A percentile compares a stretch with the other conserved stretches of the same genome.
These are phyloP conservation scores for Exophiala dermatitidis DNA, from an alignment of 2,329 filamentous ascomycete species.

Conservation along the genomic window DNA sequence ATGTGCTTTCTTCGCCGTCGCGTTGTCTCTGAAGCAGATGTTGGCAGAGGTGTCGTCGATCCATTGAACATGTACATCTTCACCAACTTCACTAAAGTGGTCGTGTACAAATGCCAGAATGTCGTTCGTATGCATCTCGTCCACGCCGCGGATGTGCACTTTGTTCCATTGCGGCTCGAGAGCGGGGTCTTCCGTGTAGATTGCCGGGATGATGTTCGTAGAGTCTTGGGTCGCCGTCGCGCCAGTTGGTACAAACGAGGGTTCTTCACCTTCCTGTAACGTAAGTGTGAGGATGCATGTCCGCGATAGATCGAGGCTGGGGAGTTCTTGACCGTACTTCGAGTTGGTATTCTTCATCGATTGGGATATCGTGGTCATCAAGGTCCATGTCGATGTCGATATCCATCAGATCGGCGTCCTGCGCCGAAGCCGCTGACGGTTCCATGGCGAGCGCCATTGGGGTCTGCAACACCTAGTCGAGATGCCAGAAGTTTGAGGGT, in stretches of 20 bases:
- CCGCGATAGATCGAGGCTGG: not conserved
- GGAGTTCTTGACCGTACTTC: conserved; percentile 21
- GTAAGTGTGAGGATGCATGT: conserved; percentile 10
- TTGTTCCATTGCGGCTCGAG: conserved; percentile 45
- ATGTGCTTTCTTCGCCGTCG: conserved; percentile 50
- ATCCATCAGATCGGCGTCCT: conserved; percentile 26
- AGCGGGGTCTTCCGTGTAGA: conserved; percentile 26
- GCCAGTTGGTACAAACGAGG: conserved; percentile 23
- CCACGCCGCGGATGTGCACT: conserved; percentile 76
- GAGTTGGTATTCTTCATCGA: conserved; percentile 25
- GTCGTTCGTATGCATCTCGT: conserved; percentile 71
- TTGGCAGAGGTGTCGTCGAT: conserved; percentile 91
- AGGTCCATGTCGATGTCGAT: conserved; percentile 28
- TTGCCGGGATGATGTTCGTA: conserved; percentile 22
- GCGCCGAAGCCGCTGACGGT: conserved; percentile 13
- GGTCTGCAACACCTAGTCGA: too few species aligned
- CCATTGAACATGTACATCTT: conserved; percentile 69
- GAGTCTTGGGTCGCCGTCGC: conserved; percentile 9
- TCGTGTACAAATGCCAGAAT: conserved; percentile 67
- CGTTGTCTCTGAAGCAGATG: conserved; percentile 60
- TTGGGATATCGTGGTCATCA: conserved; percentile 21
- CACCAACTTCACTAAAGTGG: conserved; percentile 50
- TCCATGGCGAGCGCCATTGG: conserved; percentile 25
- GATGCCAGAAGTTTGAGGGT: not conserved
- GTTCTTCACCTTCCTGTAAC: conserved; percentile 28